These are phyloP conservation scores for Neophaeococcomyces mojaviensis DNA, from an alignment of 2,329 filamentous ascomycete genomes.

Conservation along the genomic window DNA sequence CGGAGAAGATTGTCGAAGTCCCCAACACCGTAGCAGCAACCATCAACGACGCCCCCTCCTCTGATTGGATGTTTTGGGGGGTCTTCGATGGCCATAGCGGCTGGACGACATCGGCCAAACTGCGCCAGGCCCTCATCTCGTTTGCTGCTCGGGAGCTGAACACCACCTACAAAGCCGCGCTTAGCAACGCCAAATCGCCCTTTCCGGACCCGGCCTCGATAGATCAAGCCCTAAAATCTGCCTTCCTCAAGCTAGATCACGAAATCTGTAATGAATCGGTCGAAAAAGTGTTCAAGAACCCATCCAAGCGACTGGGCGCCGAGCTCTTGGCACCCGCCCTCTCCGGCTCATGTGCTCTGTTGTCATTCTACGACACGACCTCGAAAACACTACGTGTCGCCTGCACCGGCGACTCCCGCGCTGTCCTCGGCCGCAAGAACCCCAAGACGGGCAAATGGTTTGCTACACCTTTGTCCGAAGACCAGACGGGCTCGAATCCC, in stretches of 20 bases:
- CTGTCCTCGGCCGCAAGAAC: slow-evolving; percentile 75
- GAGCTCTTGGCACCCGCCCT: slow-evolving; percentile 87
- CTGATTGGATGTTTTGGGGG: slow-evolving; percentile 99
- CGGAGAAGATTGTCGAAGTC: slow-evolving; percentile 94
- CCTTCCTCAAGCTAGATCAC: slow-evolving; percentile 79
- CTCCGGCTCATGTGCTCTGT: slow-evolving; percentile 91
- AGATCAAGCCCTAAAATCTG: slow-evolving; percentile 84
- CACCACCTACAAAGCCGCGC: slow-evolving; percentile 72
- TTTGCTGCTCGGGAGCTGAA: slow-evolving; percentile 92
- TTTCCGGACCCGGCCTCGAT: slow-evolving; percentile 71
- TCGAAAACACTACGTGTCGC: slow-evolving; percentile 86
- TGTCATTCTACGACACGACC: slow-evolving; percentile 90
- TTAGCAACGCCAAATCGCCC: slow-evolving; percentile 46
- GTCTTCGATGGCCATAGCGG: slow-evolving; percentile 96
- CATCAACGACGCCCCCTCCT: slow-evolving; percentile 50
- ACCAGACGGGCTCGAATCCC: slow-evolving; percentile 86
- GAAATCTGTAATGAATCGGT: slow-evolving; percentile 94
- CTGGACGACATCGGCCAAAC: slow-evolving; percentile 95
- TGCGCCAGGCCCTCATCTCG: slow-evolving; percentile 84
- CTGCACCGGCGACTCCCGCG: slow-evolving; percentile 92
- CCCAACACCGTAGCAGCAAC: slow-evolving; percentile 53
- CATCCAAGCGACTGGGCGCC: slow-evolving; percentile 83
- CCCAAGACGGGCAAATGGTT: slow-evolving; percentile 76
- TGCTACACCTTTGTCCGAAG: slow-evolving; percentile 78
- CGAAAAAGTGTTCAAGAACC: slow-evolving; percentile 78